Percentiles rank a stretch among this genome's conserved stretches.
Conservation (phyloP, 2,329 filamentous ascomycete species). For the Aspergillus hiratsukae region DNA sequence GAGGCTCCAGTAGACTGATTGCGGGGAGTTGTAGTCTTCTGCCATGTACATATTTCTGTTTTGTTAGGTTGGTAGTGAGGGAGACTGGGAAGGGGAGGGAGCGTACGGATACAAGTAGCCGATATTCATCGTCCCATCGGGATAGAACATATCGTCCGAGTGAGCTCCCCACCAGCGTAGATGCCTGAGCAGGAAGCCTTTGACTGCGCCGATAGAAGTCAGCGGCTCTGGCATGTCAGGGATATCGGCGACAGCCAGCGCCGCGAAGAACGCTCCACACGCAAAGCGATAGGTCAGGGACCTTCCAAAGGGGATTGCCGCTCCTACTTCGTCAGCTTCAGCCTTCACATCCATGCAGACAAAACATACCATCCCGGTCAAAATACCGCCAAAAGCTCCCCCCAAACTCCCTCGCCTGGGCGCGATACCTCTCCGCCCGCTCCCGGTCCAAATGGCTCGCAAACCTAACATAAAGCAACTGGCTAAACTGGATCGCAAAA, state of each 20-base stretch:
- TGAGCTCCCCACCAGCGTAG: conserved; percentile 11
- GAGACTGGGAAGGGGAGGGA: no score
- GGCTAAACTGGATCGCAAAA: conserved; percentile 18
- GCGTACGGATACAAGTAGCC: conserved; percentile 8
- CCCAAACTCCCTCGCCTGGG: conserved; percentile 12
- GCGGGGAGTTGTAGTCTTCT: conserved; percentile 15
- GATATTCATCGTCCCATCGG: conserved; percentile 5
- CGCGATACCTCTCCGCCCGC: conserved; percentile 5
- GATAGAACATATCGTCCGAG: conserved; percentile 5
- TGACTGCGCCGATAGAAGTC: conserved; percentile 7
- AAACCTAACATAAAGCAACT: conserved; percentile 12
- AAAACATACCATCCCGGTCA: conserved; percentile 3
- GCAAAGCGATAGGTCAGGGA: conserved; percentile 15
- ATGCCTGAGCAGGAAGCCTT: conserved; percentile 7
- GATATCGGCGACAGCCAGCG: conserved; percentile 9
- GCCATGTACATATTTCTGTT: conserved; percentile 7
- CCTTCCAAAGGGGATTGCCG: conserved; percentile 4
- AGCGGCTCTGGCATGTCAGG: conserved; percentile 8
- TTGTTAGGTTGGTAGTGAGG: no score
- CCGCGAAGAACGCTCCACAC: conserved; percentile 12
- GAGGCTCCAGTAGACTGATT: conserved; percentile 13
- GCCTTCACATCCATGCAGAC: no score
- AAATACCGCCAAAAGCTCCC: conserved; percentile 14
- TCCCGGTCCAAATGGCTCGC: conserved; percentile 1
- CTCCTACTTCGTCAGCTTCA: conserved; percentile 1